Base-by-base conservation (phyloP, 2,329 filamentous ascomycete species). In the Colletotrichum cereale region DNA sequence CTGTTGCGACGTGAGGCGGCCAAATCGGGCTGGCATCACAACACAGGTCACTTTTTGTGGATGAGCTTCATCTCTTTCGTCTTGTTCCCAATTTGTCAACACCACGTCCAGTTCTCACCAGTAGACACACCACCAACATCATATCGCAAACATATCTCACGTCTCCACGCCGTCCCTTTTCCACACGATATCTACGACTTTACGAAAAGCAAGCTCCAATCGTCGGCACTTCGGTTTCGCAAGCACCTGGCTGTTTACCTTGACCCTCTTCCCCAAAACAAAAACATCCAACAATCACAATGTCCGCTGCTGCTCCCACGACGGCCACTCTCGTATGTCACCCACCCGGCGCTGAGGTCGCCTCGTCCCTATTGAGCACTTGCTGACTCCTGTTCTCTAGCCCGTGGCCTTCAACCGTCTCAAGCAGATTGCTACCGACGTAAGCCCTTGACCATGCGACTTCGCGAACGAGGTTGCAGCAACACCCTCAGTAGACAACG, bases 381-480 rank as follows among this genome's bases (percentile, higher is more conserved):
- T 16, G 57, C 48, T 72, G 40, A 72, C 62, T 29, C 26, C 34
- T 40, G 16, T 47, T 40, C 16, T 36, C 44, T 78, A 96, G 93
- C 94, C 94, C 72, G 88, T 97, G 77, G 88, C 93, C 72, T 87
- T 91, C 76, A 91, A 90, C 78, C 88, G 94, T 75, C 89, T 97
- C 75, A 93, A 92, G 85, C 93, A 96, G 85, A 96, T 97, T 80
- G 92, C 93, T 77, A 91, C 89, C 80, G 92, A 96, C 86, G 93
- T 96, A 88, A 78, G 89, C 85, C 72, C 21, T 50, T 50, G 67
- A 44, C 47, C 34, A 38, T 40, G 48, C 61, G 48, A 55, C 48
- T 40, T 31, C 53, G 40, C 44, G 18, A 50, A 66, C 34, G 47
- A 34, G 38, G 38, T 67, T 34, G 44, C 47, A 44, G 38, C 36